These are phyloP conservation scores for Pichia californica DNA, from an alignment of 805 yeast genomes.

Conservation along the genomic window DNA sequence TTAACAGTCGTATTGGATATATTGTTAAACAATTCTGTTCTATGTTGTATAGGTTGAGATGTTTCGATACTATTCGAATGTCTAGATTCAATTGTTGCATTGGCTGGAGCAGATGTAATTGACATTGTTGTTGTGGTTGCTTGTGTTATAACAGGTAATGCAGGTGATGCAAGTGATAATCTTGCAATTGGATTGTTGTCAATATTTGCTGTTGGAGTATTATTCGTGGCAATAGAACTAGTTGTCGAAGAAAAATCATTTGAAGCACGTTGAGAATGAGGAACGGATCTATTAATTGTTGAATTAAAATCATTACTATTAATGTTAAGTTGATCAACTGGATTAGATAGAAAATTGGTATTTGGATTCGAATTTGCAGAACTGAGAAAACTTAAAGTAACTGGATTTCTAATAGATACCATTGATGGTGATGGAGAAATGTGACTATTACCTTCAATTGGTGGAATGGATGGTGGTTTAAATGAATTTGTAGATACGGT, in stretches of 20 bases:
- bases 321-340: no score
- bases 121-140: conserved; percentile 30
- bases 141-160: conserved; percentile 31
- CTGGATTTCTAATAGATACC: conserved; percentile 2
- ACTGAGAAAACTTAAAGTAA: conserved; percentile 2
- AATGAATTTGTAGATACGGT: background rate
- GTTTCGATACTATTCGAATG: background rate
- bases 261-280: conserved; percentile 15
- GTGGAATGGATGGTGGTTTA: background rate
- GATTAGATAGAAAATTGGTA: no score
- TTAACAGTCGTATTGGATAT: background rate
- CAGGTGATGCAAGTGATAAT: conserved; percentile 28
- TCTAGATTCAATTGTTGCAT: background rate
- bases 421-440: conserved; percentile 6
- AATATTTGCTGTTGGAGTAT: conserved; percentile 5
- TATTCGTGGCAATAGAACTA: conserved; percentile 4
- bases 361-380: background rate
- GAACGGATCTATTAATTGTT: conserved; percentile 3
- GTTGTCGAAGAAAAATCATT: conserved; percentile 11
- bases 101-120: conserved; percentile 1
- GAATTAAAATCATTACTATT: background rate
- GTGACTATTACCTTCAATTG: background rate
- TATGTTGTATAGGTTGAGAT: background rate
- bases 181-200: conserved; percentile 24
- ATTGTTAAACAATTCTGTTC: background rate